Evolutionary conservation across 1,139 yeast species (phyloP), one percentile per base, ranked within the genome.

Genomic region (Geotrichum bryndzae): DNA sequence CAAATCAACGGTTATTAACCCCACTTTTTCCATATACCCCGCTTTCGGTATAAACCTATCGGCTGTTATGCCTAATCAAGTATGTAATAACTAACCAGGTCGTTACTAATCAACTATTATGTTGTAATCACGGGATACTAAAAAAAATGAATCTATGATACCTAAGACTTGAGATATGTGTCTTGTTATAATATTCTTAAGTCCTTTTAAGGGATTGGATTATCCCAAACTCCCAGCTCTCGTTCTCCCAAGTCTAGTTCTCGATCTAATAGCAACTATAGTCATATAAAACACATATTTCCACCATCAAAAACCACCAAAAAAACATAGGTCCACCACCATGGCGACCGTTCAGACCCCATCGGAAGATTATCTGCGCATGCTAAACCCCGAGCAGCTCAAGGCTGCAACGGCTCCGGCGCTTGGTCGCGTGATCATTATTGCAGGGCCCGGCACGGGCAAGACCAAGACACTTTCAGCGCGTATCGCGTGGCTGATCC

Each of bases 361-460:
- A 41, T 2, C 48, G 10, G 48, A 5, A n/a, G 48, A n/a, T 10
- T 41, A 41, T 7, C 23, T 41, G 48, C 18, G 22, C 18, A 41
- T 13, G 10, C 78, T 90, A 63, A 90, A 90, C 69, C 71, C 68
- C 0, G 80, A 80, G 46, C 97, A 90, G 72, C 68, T 67, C 10
- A 67, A 73, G 59, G 96, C 96, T 0, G 94, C 86, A 1, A 77
- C 81, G 1, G 79, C 85, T 2, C 82, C 87, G 0, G 69, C 77
- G 1, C 69, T 75, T 25, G 83, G 84, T 0, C 80, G 82, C 33
- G 76, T 90, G 51, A 96, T 90, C 71, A 84, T 92, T 35, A 80
- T 91, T 45, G 97, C 97, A 0, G 97, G 97, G 0, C 97, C 97
- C 0, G 97, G 98, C 1, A 88, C 86, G 1, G 82, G 82, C 4